Conservation (phyloP, 345 rosid species). For the Cardamine resedifolia region DNA sequence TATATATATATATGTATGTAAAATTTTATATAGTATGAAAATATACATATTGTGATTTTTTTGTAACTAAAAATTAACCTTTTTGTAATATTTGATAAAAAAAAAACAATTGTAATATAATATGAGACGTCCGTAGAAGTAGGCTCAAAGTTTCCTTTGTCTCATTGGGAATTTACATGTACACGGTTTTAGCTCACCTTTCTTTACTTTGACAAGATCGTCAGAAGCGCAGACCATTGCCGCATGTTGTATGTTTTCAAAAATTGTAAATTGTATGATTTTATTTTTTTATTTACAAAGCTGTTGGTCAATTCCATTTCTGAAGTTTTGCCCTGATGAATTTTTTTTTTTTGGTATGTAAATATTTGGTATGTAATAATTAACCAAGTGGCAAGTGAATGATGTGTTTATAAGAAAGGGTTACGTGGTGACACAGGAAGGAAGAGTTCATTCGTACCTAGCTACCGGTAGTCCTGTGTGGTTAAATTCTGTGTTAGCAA, state of each 20-base stretch:
- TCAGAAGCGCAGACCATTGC: constrained; percentile 10
- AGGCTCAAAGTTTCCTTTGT: background rate
- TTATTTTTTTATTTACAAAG: too few relatives aligned
- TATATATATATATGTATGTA: background rate
- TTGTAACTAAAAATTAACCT: too few relatives aligned
- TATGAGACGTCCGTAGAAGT: background rate
- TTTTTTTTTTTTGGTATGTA: too few relatives aligned
- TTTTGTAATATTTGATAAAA: too few relatives aligned
- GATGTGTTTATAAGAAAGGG: background rate
- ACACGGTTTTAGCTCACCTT: constrained; percentile 23
- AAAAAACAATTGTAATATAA: too few relatives aligned
- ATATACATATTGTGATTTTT: too few relatives aligned
- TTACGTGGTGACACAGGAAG: too few relatives aligned
- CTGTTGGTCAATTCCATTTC: background rate
- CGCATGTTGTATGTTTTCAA: background rate
- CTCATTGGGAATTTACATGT: constrained; percentile 4
- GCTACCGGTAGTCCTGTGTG: too few relatives aligned
- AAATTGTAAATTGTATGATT: too few relatives aligned
- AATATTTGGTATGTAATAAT: background rate
- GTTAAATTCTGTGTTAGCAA: too few relatives aligned
- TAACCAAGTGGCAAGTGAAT: background rate
- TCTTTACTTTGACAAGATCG: constrained; percentile 18
- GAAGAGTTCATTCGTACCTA: too few relatives aligned
- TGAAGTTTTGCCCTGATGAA: background rate
- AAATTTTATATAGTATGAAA: background rate